Evolutionary conservation across 116 monocot species (phyloP).

Genomic region (Dioscorea cayenensis): DNA sequence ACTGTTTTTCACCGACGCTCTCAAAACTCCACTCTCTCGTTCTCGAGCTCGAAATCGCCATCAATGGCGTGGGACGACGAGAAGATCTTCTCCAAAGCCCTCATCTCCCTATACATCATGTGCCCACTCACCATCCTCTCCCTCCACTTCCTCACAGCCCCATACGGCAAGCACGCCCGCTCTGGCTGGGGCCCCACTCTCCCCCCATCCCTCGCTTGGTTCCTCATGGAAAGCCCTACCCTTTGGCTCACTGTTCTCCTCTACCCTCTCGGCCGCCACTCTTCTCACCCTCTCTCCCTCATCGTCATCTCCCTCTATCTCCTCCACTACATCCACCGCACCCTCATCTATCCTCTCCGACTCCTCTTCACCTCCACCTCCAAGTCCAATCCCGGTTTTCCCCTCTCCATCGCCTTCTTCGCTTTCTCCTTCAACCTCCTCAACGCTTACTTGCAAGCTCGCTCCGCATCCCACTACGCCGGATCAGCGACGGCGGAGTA

Average conservation of each 20-base stretch:
- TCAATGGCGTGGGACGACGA: slow-evolving; percentile 20
- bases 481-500: not conserved
- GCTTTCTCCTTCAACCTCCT: slow-evolving; percentile 53
- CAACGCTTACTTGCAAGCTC: slow-evolving; percentile 58
- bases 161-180: slow-evolving; percentile 72
- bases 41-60: not conserved
- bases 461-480: slow-evolving; percentile 48
- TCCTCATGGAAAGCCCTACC: slow-evolving; percentile 86
- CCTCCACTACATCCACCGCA: slow-evolving; percentile 69
- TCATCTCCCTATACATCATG: slow-evolving; percentile 33
- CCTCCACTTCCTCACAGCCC: slow-evolving; percentile 56
- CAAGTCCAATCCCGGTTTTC: slow-evolving; percentile 11
- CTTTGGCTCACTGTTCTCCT: slow-evolving; percentile 62
- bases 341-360: slow-evolving; percentile 49
- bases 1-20: no score
- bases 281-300: slow-evolving; percentile 41
- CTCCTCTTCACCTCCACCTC: slow-evolving; percentile 9
- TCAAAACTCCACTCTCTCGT: no score
- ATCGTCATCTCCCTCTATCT: slow-evolving; percentile 49
- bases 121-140: slow-evolving; percentile 29
- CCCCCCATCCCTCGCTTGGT: slow-evolving; percentile 61
- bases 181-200: slow-evolving; percentile 62
- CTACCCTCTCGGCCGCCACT: slow-evolving; percentile 38
- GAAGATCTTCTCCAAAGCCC: slow-evolving; percentile 24
- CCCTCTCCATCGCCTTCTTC: slow-evolving; percentile 29